These are phyloP conservation scores for Astraeus odoratus DNA, from an alignment of 768 basidiomycete genomes.

Conservation along the genomic window DNA sequence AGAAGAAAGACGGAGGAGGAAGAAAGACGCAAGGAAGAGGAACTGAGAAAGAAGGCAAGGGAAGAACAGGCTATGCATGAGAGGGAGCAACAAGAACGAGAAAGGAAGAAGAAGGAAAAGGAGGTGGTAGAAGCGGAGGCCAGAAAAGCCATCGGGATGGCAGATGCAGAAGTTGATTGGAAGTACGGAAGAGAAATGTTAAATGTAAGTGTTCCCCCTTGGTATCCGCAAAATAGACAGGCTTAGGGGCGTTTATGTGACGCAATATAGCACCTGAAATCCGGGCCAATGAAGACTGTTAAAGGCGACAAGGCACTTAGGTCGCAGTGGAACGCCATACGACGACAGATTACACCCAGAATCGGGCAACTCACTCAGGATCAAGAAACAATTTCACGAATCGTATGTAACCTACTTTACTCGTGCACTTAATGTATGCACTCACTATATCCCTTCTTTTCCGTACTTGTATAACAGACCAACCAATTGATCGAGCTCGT, in stretches of 20 bases:
- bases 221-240: neutral
- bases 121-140: conserved; percentile 25
- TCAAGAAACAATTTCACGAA: conserved; percentile 46
- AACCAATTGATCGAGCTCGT: conserved; percentile 39
- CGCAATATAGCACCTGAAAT: conserved; percentile 49
- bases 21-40: conserved; percentile 36
- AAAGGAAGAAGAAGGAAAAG: conserved; percentile 32
- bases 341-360: conserved; percentile 79
- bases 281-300: conserved; percentile 53
- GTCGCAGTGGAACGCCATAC: conserved; percentile 55
- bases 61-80: conserved; percentile 40
- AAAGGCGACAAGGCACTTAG: conserved; percentile 52
- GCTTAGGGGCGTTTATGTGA: neutral
- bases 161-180: conserved; percentile 62
- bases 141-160: conserved; percentile 42
- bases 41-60: conserved; percentile 39
- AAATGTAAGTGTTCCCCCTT: conserved; percentile 34
- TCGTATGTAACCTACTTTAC: conserved; percentile 35
- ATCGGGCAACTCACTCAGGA: conserved; percentile 85
- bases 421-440: too few relatives aligned
- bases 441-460: conserved; percentile 2
- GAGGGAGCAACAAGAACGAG: conserved; percentile 35
- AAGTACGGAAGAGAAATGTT: conserved; percentile 44
- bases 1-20: conserved; percentile 42
- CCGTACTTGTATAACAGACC: conserved; percentile 21